These are phyloP conservation scores for Boletus subcaerulescens DNA, from an alignment of 768 basidiomycete species.

Conservation along the genomic window DNA sequence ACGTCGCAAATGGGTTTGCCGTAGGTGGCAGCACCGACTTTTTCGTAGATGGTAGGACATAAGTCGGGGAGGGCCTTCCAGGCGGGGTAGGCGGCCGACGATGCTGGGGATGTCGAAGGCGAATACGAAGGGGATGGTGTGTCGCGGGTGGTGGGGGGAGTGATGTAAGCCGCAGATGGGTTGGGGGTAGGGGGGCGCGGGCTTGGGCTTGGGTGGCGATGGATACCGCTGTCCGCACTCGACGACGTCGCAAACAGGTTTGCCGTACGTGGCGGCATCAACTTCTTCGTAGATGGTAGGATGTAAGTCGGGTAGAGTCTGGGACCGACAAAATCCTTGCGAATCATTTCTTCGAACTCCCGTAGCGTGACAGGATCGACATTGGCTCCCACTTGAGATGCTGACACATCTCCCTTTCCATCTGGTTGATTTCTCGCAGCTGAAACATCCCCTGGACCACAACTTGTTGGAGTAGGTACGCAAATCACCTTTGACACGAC, in stretches of 20 bases:
- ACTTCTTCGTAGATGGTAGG: slow-evolving; percentile 58
- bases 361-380: slow-evolving; percentile 60
- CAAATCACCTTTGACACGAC: slow-evolving; percentile 79
- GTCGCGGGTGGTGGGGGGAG: slow-evolving; percentile 41
- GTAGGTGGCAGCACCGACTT: slow-evolving; percentile 46
- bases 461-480: slow-evolving; percentile 91
- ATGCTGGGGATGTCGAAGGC: slow-evolving; percentile 52
- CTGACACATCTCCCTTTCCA: slow-evolving; percentile 76
- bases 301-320: slow-evolving; percentile 64
- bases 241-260: slow-evolving; percentile 34
- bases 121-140: slow-evolving; percentile 50
- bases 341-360: slow-evolving; percentile 60
- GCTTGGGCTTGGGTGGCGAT: slow-evolving; percentile 34
- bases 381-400: slow-evolving; percentile 90
- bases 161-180: slow-evolving; percentile 16
- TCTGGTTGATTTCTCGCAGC: slow-evolving; percentile 74
- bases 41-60: slow-evolving; percentile 58
- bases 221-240: slow-evolving; percentile 30
- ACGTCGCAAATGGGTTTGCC: slow-evolving; percentile 33
- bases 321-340: slow-evolving; percentile 54
- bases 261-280: slow-evolving; percentile 37
- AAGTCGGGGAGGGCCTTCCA: slow-evolving; percentile 29
- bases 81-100: slow-evolving; percentile 59
- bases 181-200: slow-evolving; percentile 12
- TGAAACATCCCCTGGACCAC: slow-evolving; percentile 83